Base-by-base conservation (phyloP, 257 asterid genomes). In the Parsonsia alboflavescens region DNA sequence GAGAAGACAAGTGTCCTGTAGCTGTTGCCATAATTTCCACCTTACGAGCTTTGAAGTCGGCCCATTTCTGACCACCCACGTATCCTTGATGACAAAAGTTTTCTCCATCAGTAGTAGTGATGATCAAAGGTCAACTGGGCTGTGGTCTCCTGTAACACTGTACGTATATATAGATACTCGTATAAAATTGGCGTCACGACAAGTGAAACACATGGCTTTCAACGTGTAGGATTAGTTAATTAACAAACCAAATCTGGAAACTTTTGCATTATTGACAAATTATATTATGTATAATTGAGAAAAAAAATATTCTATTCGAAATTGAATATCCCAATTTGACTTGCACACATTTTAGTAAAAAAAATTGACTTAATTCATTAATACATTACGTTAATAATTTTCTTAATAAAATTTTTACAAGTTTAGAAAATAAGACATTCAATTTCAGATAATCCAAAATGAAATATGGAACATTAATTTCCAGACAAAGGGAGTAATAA, bases 21-120 rank as follows among this genome's bases (percentile, higher is more conserved):
- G 56, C 0, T 54, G 68, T 67, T 52, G 73, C 72, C 36, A 73
- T 24, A 46, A 53, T 73, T 73, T 73, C 64, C 73, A 68, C 4
- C 41, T 74, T 52, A 58, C 57, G 81, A 73, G 56, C 68, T 33
- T 6, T 76, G 82, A 80, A 62, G 75, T 79, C 79, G 73, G 83
- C 71, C 57, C 22, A 56, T 48, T 44, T 44, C 17, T 46, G 72
- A 66, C 82, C 82, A 76, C 71, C 80, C 78, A 80, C 78, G 86
- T 77, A 44, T n/a, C 71, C 45, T 11, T 21, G 46, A 39, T 50
- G 72, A 74, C 74, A 76, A n/a, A n/a, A 67, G 17, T 50, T 50
- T 67, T 49, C 73, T 36, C 50, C 3, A 70, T 22, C 2, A 42
- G 46, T 26, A 12, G 44, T 39, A 45, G 17, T 30, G 36, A 28